phyloP scores from a whole-genome alignment of 208 protist species.

The Strigomonas culicis region DNA sequence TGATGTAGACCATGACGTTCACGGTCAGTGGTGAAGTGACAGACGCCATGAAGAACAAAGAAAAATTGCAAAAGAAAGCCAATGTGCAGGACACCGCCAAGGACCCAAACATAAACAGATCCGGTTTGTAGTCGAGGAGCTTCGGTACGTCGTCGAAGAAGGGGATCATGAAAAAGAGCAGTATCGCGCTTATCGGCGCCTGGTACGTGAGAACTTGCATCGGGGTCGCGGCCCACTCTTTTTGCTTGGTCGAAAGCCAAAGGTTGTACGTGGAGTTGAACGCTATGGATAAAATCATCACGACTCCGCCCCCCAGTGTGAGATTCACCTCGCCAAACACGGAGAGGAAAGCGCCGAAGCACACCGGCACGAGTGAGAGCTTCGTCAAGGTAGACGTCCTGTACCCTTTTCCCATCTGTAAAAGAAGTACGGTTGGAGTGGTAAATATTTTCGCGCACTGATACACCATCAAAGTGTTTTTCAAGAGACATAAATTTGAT shows the following conservation, averaged over 20 bases:
- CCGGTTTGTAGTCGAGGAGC: conserved; percentile 47
- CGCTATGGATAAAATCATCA: conserved; percentile 56
- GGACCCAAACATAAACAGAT: conserved; percentile 50
- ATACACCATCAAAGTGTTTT: conserved; percentile 82
- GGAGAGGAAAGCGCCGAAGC: conserved; percentile 67
- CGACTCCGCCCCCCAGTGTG: conserved; percentile 57
- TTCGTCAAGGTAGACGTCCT: conserved; percentile 32
- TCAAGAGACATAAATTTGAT: conserved; percentile 85
- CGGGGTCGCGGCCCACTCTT: conserved; percentile 61
- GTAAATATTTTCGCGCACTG: conserved; percentile 84
- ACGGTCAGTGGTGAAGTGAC: conserved; percentile 82
- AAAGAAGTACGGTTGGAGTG: conserved; percentile 73
- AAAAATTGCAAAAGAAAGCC: conserved; percentile 90
- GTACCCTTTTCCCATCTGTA: conserved; percentile 59
- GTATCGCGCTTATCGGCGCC: conserved; percentile 62
- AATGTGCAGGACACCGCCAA: conserved; percentile 70
- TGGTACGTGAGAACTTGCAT: conserved; percentile 91
- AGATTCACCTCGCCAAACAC: conserved; percentile 63
- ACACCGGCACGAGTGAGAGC: conserved; percentile 71
- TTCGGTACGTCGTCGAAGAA: conserved; percentile 49
- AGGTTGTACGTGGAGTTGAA: conserved; percentile 89
- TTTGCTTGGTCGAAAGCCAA: conserved; percentile 88
- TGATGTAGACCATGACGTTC: conserved; percentile 84
- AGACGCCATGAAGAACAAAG: conserved; percentile 82
- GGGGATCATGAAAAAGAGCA: conserved; percentile 63